Evolutionary conservation across 2,329 filamentous ascomycete species (phyloP), one percentile per base, ranked within the genome.

Genomic region (Phialophora expanda): DNA sequence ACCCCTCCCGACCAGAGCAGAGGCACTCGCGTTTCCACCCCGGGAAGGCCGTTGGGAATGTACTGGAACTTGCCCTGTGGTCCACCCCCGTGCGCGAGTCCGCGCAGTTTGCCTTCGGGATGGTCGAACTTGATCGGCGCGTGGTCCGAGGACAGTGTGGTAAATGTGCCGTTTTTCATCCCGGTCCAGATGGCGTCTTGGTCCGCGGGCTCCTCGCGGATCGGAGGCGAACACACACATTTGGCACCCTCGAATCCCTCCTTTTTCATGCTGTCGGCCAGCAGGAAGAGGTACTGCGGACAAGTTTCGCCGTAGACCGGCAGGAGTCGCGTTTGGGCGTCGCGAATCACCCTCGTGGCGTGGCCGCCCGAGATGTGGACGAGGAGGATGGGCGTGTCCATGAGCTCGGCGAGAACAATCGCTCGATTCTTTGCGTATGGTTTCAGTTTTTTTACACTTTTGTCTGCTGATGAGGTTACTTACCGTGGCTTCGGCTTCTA

Each of bases 251-350:
- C 72, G 34, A 76, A 74, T 4, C 77, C 76, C 73, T 60, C 53
- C 26, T 64, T 59, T 12, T 41, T 63, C 12, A 84, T 74, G 53
- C 80, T 76, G 4, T 79, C 76, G 20, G 80, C 78, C 1, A 82
- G 81, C 9, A 86, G 76, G 66, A 84, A 83, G 17, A 87, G 78
- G 68, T 87, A 87, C 61, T 87, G 85, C 2, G 84, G 85, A 71
- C 85, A 87, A 1, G 85, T 87, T 7, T 28, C 28, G 28, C 28
- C 28, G 28, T 28, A 28, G 7, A 28, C 28, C 4, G 28, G 28
- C 7, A 28, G 4, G 4, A 28, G 7, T 28, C 28, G 28, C 7
- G 28, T 28, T 4, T 28, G 28, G 4, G 85, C 84, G 17, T 77
- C 73, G 34, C 82, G 78, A 59, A 86, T 81, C 66, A 83, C 80